Percentiles rank a stretch among this genome's conserved stretches.
These are phyloP conservation scores for Leccinum disarticulatum DNA, from an alignment of 768 basidiomycete genomes.

Conservation along the genomic window DNA sequence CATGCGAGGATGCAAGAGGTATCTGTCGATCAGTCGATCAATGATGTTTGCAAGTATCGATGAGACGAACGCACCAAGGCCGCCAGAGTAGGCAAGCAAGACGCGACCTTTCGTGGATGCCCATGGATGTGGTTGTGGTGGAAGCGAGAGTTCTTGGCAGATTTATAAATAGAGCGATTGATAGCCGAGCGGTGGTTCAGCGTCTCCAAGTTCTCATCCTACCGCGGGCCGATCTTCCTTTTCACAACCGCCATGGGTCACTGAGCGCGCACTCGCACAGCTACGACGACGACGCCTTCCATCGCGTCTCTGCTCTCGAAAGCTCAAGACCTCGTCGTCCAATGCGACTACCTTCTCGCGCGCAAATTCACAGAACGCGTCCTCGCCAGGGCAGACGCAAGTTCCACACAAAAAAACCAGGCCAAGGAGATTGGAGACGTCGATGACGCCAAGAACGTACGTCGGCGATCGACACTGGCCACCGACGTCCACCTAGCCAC, in stretches of 20 bases:
- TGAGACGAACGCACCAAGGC: slow-evolving; percentile 68
- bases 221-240: neutral
- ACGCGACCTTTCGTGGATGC: slow-evolving; percentile 68
- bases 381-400: slow-evolving; percentile 52
- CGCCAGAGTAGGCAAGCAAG: slow-evolving; percentile 96
- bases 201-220: too few species aligned
- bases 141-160: neutral
- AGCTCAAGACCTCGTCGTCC: slow-evolving; percentile 73
- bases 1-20: slow-evolving; percentile 99
- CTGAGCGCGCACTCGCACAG: slow-evolving; percentile 37
- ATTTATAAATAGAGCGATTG: too few species aligned
- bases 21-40: slow-evolving; percentile 44
- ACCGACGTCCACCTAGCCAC: neutral
- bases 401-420: slow-evolving; percentile 51
- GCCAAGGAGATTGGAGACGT: slow-evolving; percentile 79
- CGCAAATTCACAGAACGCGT: slow-evolving; percentile 67
- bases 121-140: slow-evolving; percentile 10
- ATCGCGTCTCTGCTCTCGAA: slow-evolving; percentile 65
- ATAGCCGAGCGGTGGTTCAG: too few species aligned
- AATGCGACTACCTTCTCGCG: slow-evolving; percentile 85
- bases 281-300: slow-evolving; percentile 40
- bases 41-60: neutral
- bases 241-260: slow-evolving; percentile 50
- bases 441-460: slow-evolving; percentile 67
- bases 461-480: slow-evolving; percentile 12